Percentiles rank a stretch among this genome's conserved stretches.
Conservation (phyloP, 495 filamentous ascomycete species). For the Chaetomium tenue region DNA sequence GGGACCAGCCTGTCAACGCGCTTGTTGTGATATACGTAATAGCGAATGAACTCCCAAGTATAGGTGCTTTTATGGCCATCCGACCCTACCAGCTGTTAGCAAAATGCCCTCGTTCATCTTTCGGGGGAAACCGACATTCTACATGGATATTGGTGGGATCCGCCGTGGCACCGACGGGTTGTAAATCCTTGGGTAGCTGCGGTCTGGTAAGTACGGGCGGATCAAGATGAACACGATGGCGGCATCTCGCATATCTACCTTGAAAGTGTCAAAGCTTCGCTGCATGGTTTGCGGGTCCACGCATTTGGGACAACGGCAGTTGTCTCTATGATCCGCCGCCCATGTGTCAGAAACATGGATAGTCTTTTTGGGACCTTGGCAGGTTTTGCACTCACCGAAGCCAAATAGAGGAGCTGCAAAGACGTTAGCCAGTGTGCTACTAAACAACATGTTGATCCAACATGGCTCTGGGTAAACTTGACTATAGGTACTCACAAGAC, state of each 20-base stretch:
- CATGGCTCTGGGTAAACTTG: no score
- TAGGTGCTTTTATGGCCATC: constrained; percentile 59
- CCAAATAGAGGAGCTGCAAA: constrained; percentile 34
- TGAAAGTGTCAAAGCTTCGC: constrained; percentile 68
- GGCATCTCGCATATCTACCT: constrained; percentile 19
- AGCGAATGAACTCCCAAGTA: constrained; percentile 50
- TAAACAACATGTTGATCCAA: background rate
- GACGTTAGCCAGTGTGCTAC: background rate
- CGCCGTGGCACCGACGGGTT: constrained; percentile 34
- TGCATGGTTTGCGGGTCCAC: constrained; percentile 77
- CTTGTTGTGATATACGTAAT: constrained; percentile 40
- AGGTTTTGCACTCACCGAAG: constrained; percentile 36
- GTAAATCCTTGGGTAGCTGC: constrained; percentile 54
- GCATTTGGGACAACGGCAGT: constrained; percentile 73
- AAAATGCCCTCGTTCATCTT: background rate
- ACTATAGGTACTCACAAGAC: background rate
- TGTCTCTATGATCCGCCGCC: constrained; percentile 57
- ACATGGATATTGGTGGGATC: constrained; percentile 40
- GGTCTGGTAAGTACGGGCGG: background rate
- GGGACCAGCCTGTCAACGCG: background rate
- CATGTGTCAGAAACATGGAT: background rate
- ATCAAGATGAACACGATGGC: background rate
- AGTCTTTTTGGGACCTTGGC: background rate
- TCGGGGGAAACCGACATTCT: constrained; percentile 39
- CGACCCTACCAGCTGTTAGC: constrained; percentile 27